Evolutionary conservation across 306 rosid genomes (phyloP).

Genomic region (Casuarina equisetifolia): DNA sequence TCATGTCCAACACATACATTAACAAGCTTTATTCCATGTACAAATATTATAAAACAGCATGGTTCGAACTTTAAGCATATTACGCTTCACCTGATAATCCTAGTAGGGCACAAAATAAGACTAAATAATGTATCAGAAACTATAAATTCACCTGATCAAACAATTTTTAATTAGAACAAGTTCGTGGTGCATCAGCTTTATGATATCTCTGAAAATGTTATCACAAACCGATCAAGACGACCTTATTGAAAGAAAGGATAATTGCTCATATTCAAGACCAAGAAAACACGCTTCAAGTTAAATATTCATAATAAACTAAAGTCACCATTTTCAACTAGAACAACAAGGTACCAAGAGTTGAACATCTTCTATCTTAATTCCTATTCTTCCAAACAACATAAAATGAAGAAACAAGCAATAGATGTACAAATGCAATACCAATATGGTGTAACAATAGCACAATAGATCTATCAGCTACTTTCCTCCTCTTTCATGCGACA

Average conservation of each 20-base stretch:
- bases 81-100: background rate
- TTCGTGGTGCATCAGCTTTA: background rate
- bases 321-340: background rate
- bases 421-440: background rate
- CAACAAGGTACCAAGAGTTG: background rate
- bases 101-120: background rate
- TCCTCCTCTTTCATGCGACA: background rate
- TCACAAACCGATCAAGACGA: background rate
- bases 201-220: background rate
- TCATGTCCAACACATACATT: background rate
- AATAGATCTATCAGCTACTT: background rate
- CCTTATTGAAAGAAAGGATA: background rate
- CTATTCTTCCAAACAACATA: background rate
- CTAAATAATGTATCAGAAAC: background rate
- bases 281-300: no score
- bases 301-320: background rate
- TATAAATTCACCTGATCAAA: background rate
- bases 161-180: background rate
- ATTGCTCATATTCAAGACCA: no score
- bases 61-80: background rate
- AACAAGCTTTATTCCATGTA: background rate
- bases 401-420: background rate
- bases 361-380: background rate
- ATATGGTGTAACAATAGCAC: background rate
- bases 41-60: background rate